Percentiles rank a stretch among this genome's conserved stretches.
phyloP scores from a whole-genome alignment of 352 stramenopile species.

The Pythium pyrilobum region DNA sequence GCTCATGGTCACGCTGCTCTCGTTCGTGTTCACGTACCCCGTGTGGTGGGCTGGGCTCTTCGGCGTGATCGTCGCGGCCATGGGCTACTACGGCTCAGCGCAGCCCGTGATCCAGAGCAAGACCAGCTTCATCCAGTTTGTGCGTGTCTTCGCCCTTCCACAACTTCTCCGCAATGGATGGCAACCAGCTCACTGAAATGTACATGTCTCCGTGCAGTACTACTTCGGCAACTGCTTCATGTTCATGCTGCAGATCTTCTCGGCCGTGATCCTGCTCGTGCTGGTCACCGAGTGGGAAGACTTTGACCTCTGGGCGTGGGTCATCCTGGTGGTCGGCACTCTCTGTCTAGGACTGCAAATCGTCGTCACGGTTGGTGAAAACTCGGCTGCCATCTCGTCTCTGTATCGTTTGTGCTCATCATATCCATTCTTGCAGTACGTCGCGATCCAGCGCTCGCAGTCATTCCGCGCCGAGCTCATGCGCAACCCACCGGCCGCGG shows the following conservation, averaged over 20 bases:
- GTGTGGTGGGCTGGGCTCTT: conserved; percentile 80
- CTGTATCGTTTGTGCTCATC: too few species aligned
- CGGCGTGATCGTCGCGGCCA: conserved; percentile 66
- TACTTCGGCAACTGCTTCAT: conserved; percentile 88
- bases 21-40: conserved; percentile 78
- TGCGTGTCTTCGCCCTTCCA: conserved; percentile 36
- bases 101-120: conserved; percentile 84
- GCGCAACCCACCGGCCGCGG: conserved; percentile 68
- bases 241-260: conserved; percentile 66
- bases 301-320: conserved; percentile 69
- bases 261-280: conserved; percentile 64
- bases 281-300: conserved; percentile 74
- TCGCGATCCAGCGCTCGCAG: conserved; percentile 68
- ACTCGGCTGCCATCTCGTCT: too few species aligned
- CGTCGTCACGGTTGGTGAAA: conserved; percentile 54
- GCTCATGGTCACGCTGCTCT: conserved; percentile 54
- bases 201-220: conserved; percentile 34
- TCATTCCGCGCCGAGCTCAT: conserved; percentile 79
- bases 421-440: conserved; percentile 31
- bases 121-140: conserved; percentile 86
- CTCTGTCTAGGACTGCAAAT: conserved; percentile 66
- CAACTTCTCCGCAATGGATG: neutral
- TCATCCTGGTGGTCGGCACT: conserved; percentile 62
- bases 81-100: conserved; percentile 80
- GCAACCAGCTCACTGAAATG: neutral